These are phyloP conservation scores for Pinus albicaulis DNA, from an alignment of 75 land plant species.

Conservation along the genomic window DNA sequence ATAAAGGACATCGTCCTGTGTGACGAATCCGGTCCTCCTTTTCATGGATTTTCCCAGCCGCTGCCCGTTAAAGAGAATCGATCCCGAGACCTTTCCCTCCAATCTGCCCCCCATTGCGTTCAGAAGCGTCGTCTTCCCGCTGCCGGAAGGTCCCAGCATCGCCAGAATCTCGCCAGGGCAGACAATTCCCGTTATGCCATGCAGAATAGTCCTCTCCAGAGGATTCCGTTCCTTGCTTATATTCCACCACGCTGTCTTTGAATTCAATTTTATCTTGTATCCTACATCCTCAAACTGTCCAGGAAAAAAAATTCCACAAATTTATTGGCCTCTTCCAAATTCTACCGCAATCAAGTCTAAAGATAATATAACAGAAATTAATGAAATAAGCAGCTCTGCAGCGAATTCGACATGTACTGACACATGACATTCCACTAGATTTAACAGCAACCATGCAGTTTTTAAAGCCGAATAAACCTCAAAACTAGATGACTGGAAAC, in stretches of 20 bases:
- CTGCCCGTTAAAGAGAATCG: conserved; percentile 28
- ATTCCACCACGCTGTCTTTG: neutral
- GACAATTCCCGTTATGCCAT: conserved; percentile 62
- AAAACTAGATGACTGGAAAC: no score
- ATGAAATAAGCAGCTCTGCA: no score
- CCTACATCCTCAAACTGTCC: conserved; percentile 44
- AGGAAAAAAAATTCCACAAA: no score
- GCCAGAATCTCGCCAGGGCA: conserved; percentile 75
- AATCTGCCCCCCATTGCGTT: conserved; percentile 64
- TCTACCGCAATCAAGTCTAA: no score
- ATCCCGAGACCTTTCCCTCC: conserved; percentile 36
- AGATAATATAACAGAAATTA: no score
- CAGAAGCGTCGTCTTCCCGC: conserved; percentile 75
- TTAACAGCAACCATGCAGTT: no score
- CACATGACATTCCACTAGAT: no score
- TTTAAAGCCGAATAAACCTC: no score
- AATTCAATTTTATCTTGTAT: conserved; percentile 31
- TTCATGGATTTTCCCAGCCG: conserved; percentile 15
- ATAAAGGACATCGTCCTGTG: conserved; percentile 84
- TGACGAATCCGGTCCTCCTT: conserved; percentile 61
- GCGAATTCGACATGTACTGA: no score
- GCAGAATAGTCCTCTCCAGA: conserved; percentile 40
- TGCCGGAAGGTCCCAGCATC: conserved; percentile 85
- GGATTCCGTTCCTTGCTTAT: conserved; percentile 8
- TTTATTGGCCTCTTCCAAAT: no score